Evolutionary conservation across 192 early-diverging fungal genomes (phyloP), one percentile per base, ranked within the genome.

Genomic region (Backusella psychrophila): DNA sequence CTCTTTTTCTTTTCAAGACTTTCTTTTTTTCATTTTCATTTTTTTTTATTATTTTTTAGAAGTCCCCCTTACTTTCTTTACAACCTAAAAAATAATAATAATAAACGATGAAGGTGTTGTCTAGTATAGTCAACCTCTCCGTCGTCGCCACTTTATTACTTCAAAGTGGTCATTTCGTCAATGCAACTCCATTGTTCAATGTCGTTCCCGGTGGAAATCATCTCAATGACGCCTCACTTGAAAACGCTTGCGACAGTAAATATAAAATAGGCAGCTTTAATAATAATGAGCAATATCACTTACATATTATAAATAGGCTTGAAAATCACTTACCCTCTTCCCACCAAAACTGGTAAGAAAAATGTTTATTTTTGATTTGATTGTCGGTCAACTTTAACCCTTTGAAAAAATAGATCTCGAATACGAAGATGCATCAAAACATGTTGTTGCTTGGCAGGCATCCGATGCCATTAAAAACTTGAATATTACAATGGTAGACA

Each of bases 401-500:
- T 33, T 63, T 63, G 29, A 53, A 31, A 34, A 21, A 39, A 35
- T 15, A 75, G 74, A 63, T 42, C 41, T 44, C 31, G 0, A 29
- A 67, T 67, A 67, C 49, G 65, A 41, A 75, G 63, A 66, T 1
- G 14, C 12, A 33, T 42, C 63, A 9, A n/a, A 34, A 2, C 74
- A 75, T 34, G 9, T 66, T 33, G 41, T 75, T 42, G 35, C 63
- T n/a, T 75, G 74, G 74, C 1, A 56, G 9, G 41, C 41, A n/a
- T 17, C 65, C 3, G 11, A 39, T 4, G 65, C 29, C 35, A 21
- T 65, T 6, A 67, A 31, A 31, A 39, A 75, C 34, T 23, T 75
- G 2, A 75, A 75, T 49, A 33, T 75, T 34, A 75, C 74, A 31
- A 46, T 75, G 52, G 41, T 75, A 21, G 74, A 75, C 23, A 75